Evolutionary conservation across 2,329 filamentous ascomycete species (phyloP).

Genomic region (Lecanicillium sp.): DNA sequence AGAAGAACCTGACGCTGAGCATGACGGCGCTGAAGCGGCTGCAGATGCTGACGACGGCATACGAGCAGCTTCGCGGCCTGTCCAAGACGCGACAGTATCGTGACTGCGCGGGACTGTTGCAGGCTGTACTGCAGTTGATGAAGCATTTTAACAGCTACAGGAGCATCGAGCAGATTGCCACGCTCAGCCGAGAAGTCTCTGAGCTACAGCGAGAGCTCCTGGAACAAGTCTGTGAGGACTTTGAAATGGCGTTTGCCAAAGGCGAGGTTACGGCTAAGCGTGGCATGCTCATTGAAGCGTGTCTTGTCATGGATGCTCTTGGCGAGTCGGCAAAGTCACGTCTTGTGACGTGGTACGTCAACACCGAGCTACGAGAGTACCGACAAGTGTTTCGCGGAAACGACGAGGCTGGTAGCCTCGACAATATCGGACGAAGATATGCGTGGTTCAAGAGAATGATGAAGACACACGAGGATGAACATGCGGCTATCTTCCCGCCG

Average conservation of each 20-base stretch:
- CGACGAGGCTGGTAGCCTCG: conserved; percentile 89
- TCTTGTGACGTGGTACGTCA: conserved; percentile 94
- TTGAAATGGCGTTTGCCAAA: conserved; percentile 90
- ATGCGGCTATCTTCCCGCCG: conserved; percentile 76
- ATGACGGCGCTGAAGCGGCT: conserved; percentile 97
- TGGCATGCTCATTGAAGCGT: conserved; percentile 73
- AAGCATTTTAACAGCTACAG: conserved; percentile 97
- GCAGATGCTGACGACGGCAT: conserved; percentile 99
- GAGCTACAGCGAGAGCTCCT: conserved; percentile 87
- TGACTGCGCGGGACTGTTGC: conserved; percentile 86
- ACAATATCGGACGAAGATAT: conserved; percentile 92
- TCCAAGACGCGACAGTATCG: conserved; percentile 83
- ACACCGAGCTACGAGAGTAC: conserved; percentile 92
- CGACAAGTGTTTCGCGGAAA: conserved; percentile 92
- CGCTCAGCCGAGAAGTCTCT: conserved; percentile 82
- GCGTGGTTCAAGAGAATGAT: conserved; percentile 95
- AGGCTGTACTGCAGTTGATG: conserved; percentile 96
- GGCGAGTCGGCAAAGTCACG: conserved; percentile 78
- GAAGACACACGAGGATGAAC: conserved; percentile 92
- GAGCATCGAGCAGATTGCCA: conserved; percentile 96
- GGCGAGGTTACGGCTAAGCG: conserved; percentile 66
- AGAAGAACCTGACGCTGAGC: conserved; percentile 89
- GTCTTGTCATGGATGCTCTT: conserved; percentile 87
- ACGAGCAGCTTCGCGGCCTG: conserved; percentile 82
- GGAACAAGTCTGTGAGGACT: conserved; percentile 98